Evolutionary conservation across 2,329 filamentous ascomycete species (phyloP).

Genomic region (Colletotrichum neosansevieriae): DNA sequence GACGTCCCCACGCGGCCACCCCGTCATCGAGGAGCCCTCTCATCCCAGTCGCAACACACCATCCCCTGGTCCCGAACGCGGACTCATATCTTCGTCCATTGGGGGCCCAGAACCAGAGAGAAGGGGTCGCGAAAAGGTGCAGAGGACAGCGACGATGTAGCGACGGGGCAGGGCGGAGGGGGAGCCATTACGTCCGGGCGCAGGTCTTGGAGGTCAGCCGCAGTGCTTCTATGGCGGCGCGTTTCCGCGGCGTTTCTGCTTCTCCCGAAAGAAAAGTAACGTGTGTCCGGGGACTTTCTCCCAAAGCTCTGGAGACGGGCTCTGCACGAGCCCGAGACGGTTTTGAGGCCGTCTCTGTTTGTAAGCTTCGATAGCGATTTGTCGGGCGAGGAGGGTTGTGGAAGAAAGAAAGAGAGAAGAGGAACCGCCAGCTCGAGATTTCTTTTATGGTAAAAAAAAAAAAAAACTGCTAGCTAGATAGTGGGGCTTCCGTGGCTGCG

Average conservation of each 20-base stretch:
- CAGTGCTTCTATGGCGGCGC: constrained; percentile 99
- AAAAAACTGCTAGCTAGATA: constrained; percentile 11
- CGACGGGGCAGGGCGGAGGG: constrained; percentile 56
- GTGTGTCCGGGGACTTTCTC: constrained; percentile 99
- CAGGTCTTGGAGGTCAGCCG: constrained; percentile 82
- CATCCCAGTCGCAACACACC: constrained; percentile 39
- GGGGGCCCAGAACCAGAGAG: constrained; percentile 56
- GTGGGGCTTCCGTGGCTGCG: constrained; percentile 35
- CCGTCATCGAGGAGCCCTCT: constrained; percentile 43
- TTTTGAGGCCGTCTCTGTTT: constrained; percentile 74
- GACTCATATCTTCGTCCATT: constrained; percentile 93
- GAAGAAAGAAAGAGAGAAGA: constrained; percentile 50
- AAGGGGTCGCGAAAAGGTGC: constrained; percentile 24
- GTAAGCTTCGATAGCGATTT: constrained; percentile 99
- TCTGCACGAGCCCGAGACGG: constrained; percentile 50
- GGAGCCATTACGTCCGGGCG: constrained; percentile 57
- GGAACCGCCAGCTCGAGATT: constrained; percentile 19
- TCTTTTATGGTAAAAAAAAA: constrained; percentile 34
- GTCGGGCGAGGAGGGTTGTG: constrained; percentile 91
- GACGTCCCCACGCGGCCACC: constrained; percentile 45
- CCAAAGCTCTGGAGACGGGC: constrained; percentile 78
- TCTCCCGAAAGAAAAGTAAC: constrained; percentile 58
- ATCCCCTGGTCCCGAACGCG: constrained; percentile 58
- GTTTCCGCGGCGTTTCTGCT: constrained; percentile 80
- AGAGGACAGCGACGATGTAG: constrained; percentile 55